phyloP scores from a whole-genome alignment of 257 asterid species.

The Solanum pimpinellifolium region DNA sequence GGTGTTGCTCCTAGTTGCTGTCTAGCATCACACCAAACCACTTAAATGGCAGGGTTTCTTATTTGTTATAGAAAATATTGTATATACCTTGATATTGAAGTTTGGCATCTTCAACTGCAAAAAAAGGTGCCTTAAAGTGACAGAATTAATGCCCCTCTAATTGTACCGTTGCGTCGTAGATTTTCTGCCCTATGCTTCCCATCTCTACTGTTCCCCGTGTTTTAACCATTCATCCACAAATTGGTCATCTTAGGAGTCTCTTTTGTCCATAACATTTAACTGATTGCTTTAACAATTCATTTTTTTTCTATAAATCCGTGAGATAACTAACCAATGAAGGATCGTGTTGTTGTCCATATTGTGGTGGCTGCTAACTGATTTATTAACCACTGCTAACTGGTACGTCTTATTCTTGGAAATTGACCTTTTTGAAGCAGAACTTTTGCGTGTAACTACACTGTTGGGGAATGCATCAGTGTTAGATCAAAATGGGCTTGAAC shows the following conservation, averaged over 20 bases:
- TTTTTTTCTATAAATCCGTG: not conserved
- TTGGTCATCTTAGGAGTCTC: not conserved
- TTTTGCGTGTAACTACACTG: conserved; percentile 96
- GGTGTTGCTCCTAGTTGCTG: not conserved
- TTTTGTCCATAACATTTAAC: not conserved
- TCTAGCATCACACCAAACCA: not conserved
- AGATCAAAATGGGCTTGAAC: conserved; percentile 99
- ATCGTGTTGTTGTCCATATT: conserved; percentile 54
- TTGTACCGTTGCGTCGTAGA: not conserved
- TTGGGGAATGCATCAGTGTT: conserved; percentile 98
- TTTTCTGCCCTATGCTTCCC: not conserved
- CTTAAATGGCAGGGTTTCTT: not conserved
- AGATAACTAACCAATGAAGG: conserved; percentile 43
- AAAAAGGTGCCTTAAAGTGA: not conserved
- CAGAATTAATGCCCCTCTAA: not conserved
- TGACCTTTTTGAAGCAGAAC: conserved; percentile 99
- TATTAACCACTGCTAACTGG: conserved; percentile 91
- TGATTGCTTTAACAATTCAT: not conserved
- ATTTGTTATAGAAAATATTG: not conserved
- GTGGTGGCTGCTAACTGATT: conserved; percentile 74
- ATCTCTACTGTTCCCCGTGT: not conserved
- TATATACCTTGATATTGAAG: not conserved
- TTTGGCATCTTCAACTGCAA: not conserved
- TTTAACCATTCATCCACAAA: not conserved
- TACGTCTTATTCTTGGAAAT: conserved; percentile 95